Evolutionary conservation across 2,329 filamentous ascomycete genomes (phyloP), one percentile per base, ranked within the genome.

Genomic region (Aspergillus uvarum): DNA sequence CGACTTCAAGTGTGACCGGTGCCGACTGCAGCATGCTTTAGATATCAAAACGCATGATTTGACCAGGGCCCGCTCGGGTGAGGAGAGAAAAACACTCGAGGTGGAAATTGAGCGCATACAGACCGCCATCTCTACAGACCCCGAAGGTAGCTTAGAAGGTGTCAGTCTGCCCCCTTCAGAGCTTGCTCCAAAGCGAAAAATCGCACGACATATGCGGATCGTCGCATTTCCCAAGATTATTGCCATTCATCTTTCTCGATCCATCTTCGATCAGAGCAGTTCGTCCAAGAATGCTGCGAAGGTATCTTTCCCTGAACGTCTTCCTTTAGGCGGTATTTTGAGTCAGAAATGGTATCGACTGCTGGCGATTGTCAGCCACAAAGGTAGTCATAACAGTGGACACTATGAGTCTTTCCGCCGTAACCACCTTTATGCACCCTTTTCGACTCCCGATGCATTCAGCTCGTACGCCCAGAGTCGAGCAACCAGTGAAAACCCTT

Each of bases 321-420:
- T 99, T 2, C 86, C 90, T 0, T 80, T 99, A 3, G 95, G 95
- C 1, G 87, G 92, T 0, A 80, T 98, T 24, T 77, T 95, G 48
- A 85, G 89, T 59, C 87, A 89, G 70, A 89, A 87, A 64, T 89
- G 85, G 72, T 99, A 97, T 77, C 91, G 88, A 68, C 82, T 99
- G 5, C 83, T 96, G 0, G 92, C 89, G 12, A 86, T 96, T 38
- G 92, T 99, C 38, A 96, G 91, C 22, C 95, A 99, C 73, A 96
- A 96, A 70, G 95, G 95, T 42, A 96, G 91, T 63, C 95, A 99
- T 74, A 89, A 96, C 71, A 96, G 92, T 69, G 95, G 95, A 0
- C 95, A 99, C 73, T 99, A 99, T 78, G 95, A 99, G 75, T 94
- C 92, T 0, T 98, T 98, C 75, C 85, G 95, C 35, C 86, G 95